Percentiles rank a stretch among this genome's conserved stretches.
Evolutionary conservation across 2,329 filamentous ascomycete species (phyloP).

Genomic region (Elsinoe australis): DNA sequence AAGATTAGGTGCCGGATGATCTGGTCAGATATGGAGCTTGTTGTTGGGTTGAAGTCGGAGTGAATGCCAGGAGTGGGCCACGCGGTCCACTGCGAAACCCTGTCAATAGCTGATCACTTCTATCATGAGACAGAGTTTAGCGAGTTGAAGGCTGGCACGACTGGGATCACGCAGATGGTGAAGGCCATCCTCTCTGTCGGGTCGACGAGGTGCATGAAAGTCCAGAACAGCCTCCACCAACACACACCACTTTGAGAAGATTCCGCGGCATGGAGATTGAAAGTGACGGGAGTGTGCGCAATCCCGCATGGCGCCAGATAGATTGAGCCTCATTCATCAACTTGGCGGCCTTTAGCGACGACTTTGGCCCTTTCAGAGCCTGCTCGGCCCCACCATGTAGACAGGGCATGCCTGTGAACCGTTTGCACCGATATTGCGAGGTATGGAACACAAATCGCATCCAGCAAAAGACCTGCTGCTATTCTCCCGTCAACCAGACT

Average conservation of each 20-base stretch:
- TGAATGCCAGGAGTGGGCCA: too few species aligned
- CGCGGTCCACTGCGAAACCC: background rate
- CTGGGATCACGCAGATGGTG: too few species aligned
- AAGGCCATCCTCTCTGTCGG: background rate
- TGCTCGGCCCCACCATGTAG: background rate
- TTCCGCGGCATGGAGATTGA: background rate
- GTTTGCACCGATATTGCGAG: too few species aligned
- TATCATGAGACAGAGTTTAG: background rate
- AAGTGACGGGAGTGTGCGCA: background rate
- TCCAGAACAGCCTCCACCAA: background rate
- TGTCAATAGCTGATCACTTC: slow-evolving; percentile 10
- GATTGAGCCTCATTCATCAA: background rate
- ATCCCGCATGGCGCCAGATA: slow-evolving; percentile 11
- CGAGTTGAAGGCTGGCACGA: background rate
- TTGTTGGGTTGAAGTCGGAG: background rate
- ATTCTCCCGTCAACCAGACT: too few species aligned
- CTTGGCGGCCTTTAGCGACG: slow-evolving; percentile 9
- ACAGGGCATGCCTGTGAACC: slow-evolving; percentile 4
- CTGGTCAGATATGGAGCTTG: background rate
- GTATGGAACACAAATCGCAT: too few species aligned
- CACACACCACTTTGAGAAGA: background rate
- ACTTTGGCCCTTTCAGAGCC: background rate
- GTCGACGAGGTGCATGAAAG: background rate
- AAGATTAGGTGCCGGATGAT: background rate
- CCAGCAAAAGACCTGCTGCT: too few species aligned